phyloP scores from a whole-genome alignment of 352 stramenopile species.

The Aphanomyces invadans region DNA sequence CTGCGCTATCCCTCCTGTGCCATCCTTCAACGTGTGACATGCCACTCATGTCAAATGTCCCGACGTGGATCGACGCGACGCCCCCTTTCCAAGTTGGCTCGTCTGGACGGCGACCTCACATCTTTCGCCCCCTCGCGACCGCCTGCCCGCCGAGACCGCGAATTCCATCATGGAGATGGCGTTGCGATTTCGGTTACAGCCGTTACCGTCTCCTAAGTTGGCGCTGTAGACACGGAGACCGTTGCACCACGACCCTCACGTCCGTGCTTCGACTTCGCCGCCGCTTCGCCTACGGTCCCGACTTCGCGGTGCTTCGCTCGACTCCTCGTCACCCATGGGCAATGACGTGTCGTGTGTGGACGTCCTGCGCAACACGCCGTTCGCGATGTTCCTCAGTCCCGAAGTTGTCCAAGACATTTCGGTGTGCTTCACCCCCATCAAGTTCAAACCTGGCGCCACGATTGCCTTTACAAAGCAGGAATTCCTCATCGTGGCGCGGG shows the following conservation, averaged over 20 bases:
- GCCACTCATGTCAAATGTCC: too few species aligned
- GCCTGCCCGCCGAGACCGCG: too few species aligned
- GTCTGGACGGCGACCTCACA: too few species aligned
- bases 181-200: too few species aligned
- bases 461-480: conserved; percentile 48
- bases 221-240: neutral
- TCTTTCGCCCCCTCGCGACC: too few species aligned
- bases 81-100: too few species aligned
- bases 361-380: conserved; percentile 44
- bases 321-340: too few species aligned
- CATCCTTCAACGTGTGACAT: too few species aligned
- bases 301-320: neutral
- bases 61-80: too few species aligned
- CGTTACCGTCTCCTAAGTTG: too few species aligned
- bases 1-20: too few species aligned
- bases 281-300: neutral
- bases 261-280: neutral
- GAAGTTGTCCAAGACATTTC: conserved; percentile 43
- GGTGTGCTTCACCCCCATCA: conserved; percentile 46
- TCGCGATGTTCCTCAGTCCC: conserved; percentile 60
- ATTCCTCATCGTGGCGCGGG: conserved; percentile 51
- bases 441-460: conserved; percentile 35
- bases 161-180: too few species aligned
- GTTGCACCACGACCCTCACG: neutral
- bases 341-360: conserved; percentile 3